Evolutionary conservation across 495 filamentous ascomycete species (phyloP).

Genomic region (Xylona heveae): DNA sequence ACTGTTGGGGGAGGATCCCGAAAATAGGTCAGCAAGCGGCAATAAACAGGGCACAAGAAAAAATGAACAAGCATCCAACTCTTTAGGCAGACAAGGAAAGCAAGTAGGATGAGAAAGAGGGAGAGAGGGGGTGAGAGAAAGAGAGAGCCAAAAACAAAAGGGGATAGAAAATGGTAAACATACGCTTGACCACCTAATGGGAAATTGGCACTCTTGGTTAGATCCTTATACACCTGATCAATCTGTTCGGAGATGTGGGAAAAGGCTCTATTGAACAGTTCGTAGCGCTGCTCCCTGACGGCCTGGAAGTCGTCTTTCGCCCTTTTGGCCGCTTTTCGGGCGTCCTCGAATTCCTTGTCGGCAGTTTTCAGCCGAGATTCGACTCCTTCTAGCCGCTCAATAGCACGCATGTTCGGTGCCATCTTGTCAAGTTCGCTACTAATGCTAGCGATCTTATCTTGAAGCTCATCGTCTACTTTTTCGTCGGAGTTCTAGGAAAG

Average conservation of each 20-base stretch:
- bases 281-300: slow-evolving; percentile 62
- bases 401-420: slow-evolving; percentile 86
- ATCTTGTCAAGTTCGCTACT: slow-evolving; percentile 72
- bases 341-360: slow-evolving; percentile 74
- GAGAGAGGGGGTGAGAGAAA: neutral
- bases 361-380: slow-evolving; percentile 65
- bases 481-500: slow-evolving; percentile 37
- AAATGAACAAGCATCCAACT: neutral
- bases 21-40: neutral
- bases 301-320: slow-evolving; percentile 66
- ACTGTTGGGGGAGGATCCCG: slow-evolving; percentile 11
- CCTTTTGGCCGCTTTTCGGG: slow-evolving; percentile 44
- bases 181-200: slow-evolving; percentile 78
- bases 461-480: slow-evolving; percentile 53
- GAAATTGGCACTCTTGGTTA: slow-evolving; percentile 67
- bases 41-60: no score
- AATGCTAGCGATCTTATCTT: slow-evolving; percentile 53
- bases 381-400: slow-evolving; percentile 75
- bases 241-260: slow-evolving; percentile 90
- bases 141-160: neutral
- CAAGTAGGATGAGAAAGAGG: neutral
- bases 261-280: slow-evolving; percentile 89
- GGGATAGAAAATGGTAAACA: slow-evolving; percentile 8
- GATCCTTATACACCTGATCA: slow-evolving; percentile 77
- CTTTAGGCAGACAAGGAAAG: neutral